Evolutionary conservation across 495 filamentous ascomycete genomes (phyloP).

Genomic region (Penicillium simplicissimum): DNA sequence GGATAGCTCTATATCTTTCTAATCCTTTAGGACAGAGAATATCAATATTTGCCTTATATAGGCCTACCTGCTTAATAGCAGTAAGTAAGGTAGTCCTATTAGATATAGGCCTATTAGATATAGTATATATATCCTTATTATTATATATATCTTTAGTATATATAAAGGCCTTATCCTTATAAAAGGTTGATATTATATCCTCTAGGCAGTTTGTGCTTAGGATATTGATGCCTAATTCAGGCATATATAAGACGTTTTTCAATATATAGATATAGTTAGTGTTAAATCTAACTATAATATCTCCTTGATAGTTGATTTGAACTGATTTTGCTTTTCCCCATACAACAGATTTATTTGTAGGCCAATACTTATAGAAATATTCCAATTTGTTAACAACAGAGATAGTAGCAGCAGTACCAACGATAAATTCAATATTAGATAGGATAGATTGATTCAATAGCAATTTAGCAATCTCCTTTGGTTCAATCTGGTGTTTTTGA

Average conservation of each 20-base stretch:
- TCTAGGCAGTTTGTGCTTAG: background rate
- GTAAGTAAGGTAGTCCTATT: background rate
- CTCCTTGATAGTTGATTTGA: background rate
- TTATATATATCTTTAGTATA: background rate
- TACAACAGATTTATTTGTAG: background rate
- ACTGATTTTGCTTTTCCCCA: background rate
- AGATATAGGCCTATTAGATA: background rate
- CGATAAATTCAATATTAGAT: background rate
- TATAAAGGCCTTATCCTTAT: background rate
- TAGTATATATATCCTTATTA: background rate
- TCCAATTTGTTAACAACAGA: background rate
- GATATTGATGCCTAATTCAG: background rate
- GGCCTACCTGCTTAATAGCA: background rate
- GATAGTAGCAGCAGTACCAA: background rate
- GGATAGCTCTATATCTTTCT: background rate
- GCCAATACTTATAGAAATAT: background rate
- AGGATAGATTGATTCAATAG: too few species aligned
- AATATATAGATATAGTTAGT: constrained; percentile 1
- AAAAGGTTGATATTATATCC: background rate
- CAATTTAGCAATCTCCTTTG: background rate
- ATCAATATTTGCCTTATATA: background rate
- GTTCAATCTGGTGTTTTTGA: background rate
- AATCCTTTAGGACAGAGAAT: background rate
- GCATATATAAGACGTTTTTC: background rate
- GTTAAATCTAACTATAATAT: background rate